Evolutionary conservation across 169 alveolate species (phyloP).

Genomic region (Eimeria tenella): DNA sequence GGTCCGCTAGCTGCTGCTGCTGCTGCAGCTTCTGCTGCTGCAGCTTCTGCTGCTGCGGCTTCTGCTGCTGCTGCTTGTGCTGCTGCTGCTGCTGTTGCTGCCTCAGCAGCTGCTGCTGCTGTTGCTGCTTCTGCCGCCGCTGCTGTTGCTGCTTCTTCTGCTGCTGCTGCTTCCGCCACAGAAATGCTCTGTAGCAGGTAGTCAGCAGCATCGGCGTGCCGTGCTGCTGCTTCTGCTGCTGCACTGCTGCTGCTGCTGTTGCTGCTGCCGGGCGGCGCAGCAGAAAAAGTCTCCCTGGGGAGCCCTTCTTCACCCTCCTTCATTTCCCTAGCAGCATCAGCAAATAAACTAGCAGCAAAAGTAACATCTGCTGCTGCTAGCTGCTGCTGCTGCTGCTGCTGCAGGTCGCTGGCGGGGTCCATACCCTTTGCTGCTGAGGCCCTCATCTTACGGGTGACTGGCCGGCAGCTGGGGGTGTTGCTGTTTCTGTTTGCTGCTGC

Average conservation of each 20-base stretch:
- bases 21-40: neutral
- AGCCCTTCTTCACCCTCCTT: neutral
- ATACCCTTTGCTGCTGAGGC: neutral
- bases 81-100: too few species aligned
- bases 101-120: too few species aligned
- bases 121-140: too few species aligned
- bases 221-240: neutral
- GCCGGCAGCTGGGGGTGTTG: neutral
- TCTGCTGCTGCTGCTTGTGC: too few species aligned
- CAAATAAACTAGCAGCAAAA: neutral
- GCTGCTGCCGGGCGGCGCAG: neutral
- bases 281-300: neutral
- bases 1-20: neutral
- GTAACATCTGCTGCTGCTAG: neutral
- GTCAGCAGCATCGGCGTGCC: too few species aligned
- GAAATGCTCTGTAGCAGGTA: too few species aligned
- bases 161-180: too few species aligned
- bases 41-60: too few species aligned
- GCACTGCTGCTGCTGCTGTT: neutral
- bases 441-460: conserved; percentile 9
- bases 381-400: conserved; percentile 8
- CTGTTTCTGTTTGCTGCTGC: too few species aligned
- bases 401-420: neutral
- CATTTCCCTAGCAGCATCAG: conserved; percentile 24
- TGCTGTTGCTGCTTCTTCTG: too few species aligned